Base-by-base conservation (phyloP, 768 basidiomycete species). In the Mycena galopus region DNA sequence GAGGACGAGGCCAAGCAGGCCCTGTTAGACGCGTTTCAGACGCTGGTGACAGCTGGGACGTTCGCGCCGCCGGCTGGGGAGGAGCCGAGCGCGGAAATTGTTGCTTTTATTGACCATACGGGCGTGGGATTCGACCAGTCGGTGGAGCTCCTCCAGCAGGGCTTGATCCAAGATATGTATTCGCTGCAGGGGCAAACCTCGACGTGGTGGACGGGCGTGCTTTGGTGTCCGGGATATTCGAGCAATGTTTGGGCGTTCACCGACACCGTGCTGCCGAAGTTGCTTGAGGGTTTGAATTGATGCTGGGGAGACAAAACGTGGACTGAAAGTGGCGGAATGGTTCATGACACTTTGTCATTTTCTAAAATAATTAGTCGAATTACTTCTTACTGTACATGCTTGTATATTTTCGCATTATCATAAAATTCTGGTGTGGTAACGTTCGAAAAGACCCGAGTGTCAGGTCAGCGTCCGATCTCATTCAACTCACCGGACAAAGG, bases 171-270 rank as follows among this genome's bases (percentile, higher is more conserved):
- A 29, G 27, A 55, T 27, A 55, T 55, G 53, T 55, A 55, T 55
- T 14, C 53, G 53, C 53, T 55, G 19, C 53, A 55, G 53, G 53
- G 53, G 53, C 53, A 16, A 29, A 55, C 27, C 27, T 55, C 53
- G 27, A 55, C 53, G 12, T 55, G 53, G 53, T 55, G 53, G 53
- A 55, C 53, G 16, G 53, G 53, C n/a, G 53, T 29, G n/a, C 53
- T 55, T 55, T 55, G 53, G 53, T 55, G 53, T 55, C 53, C 53
- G 17, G 53, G 53, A 29, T 55, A 55, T 55, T 55, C 53, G 27
- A 55, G 53, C 53, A 55, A 55, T 30, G 53, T 55, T 27, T 55
- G 53, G 53, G 53, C 53, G n/a, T 55, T 55, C 29, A 55, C 53
- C 5, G 53, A 55, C 53, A 55, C 53, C 27, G 29, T 55, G 12